Conservation (phyloP, 305 asterid species). For the Plantago coronopus region DNA sequence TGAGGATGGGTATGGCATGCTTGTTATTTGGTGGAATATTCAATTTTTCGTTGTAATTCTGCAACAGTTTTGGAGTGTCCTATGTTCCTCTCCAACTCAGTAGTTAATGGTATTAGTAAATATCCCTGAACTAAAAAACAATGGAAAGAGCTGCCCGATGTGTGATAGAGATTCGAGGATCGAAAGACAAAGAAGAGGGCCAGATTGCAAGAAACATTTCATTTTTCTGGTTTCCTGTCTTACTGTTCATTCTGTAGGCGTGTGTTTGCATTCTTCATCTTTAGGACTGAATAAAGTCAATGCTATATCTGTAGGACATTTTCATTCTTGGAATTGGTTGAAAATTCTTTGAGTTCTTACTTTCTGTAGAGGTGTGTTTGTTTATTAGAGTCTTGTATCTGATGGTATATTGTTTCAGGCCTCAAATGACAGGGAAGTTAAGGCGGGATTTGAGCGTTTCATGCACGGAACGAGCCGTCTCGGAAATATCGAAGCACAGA, state of each 20-base stretch:
- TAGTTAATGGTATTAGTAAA: too few relatives aligned
- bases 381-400: constrained; percentile 27
- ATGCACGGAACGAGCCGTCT: constrained; percentile 54
- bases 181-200: too few relatives aligned
- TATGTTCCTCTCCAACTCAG: too few relatives aligned
- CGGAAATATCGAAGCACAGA: constrained; percentile 59
- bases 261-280: constrained; percentile 5
- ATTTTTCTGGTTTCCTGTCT: constrained; percentile 5
- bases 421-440: constrained; percentile 49
- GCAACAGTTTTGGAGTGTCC: too few relatives aligned
- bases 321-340: neutral
- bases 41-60: too few relatives aligned
- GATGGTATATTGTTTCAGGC: constrained; percentile 41
- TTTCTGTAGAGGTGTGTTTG: constrained; percentile 8
- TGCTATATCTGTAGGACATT: constrained; percentile 9
- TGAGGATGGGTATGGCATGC: too few relatives aligned
- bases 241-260: constrained; percentile 6
- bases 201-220: too few relatives aligned
- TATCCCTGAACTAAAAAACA: too few relatives aligned
- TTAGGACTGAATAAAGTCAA: too few relatives aligned
- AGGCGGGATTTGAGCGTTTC: constrained; percentile 46
- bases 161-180: too few relatives aligned
- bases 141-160: too few relatives aligned
- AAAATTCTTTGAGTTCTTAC: neutral
- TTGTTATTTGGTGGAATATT: too few relatives aligned